These are phyloP conservation scores for Aspergillus calidoustus DNA, from an alignment of 2,329 filamentous ascomycete species.

Conservation along the genomic window DNA sequence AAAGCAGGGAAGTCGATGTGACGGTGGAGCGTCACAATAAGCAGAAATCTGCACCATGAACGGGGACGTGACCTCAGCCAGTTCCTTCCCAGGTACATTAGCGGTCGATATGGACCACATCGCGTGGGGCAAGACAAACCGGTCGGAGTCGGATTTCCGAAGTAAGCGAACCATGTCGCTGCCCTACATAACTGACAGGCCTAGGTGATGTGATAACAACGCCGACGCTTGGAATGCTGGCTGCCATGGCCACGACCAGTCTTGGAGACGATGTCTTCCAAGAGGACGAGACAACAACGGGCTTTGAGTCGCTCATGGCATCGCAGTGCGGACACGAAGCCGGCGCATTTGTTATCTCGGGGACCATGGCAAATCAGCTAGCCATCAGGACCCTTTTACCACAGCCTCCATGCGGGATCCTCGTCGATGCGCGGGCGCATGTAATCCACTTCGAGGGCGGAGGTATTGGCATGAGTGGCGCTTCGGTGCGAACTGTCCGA, in stretches of 20 bases:
- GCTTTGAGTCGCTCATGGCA: constrained; percentile 24
- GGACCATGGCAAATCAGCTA: constrained; percentile 32
- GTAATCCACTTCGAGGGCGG: constrained; percentile 26
- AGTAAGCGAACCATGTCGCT: background rate
- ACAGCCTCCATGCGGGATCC: constrained; percentile 23
- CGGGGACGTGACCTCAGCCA: background rate
- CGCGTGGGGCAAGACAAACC: constrained; percentile 6
- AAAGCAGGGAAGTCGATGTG: background rate
- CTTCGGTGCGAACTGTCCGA: constrained; percentile 8
- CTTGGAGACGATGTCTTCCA: constrained; percentile 28
- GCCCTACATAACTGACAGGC: background rate
- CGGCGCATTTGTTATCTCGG: constrained; percentile 26
- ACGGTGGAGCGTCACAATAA: background rate
- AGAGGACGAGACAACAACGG: constrained; percentile 24
- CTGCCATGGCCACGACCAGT: constrained; percentile 21
- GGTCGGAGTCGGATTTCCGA: background rate
- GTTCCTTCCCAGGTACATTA: background rate
- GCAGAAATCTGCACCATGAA: background rate
- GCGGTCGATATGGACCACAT: background rate
- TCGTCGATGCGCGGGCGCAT: constrained; percentile 22
- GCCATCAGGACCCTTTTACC: constrained; percentile 20
- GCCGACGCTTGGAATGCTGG: constrained; percentile 26
- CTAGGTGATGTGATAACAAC: constrained; percentile 11
- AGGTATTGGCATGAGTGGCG: constrained; percentile 20
- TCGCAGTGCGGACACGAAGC: constrained; percentile 23